These are phyloP conservation scores for Vaccinium vitisidaea DNA, from an alignment of 148 eudicot genomes.

Conservation along the genomic window DNA sequence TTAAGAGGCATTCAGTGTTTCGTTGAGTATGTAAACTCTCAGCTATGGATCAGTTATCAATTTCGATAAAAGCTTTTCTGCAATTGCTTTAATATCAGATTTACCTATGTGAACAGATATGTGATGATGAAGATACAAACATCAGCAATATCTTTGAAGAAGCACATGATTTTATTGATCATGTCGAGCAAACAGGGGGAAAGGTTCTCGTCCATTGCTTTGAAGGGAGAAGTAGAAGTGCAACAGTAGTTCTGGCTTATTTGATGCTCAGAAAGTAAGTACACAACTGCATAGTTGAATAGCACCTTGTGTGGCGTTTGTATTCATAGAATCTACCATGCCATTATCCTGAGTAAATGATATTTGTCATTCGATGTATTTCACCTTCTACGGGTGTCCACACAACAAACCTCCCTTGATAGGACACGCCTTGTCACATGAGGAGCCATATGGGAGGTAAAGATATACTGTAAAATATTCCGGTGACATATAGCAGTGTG, in stretches of 20 bases:
- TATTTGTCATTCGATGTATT: not conserved
- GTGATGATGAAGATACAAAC: constrained; percentile 84
- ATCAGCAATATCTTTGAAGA: constrained; percentile 77
- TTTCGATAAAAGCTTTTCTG: not conserved
- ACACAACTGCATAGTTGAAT: not conserved
- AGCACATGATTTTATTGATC: constrained; percentile 71
- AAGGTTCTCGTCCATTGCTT: constrained; percentile 98
- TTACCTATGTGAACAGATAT: constrained; percentile 45
- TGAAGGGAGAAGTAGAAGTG: constrained; percentile 98
- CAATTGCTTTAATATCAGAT: not conserved
- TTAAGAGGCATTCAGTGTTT: not conserved
- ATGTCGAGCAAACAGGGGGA: constrained; percentile 67
- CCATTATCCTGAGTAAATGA: not conserved
- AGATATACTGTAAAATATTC: not conserved
- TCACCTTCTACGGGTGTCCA: not conserved
- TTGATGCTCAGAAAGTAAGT: constrained; percentile 92
- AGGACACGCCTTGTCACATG: too few relatives aligned
- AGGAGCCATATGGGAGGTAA: not conserved
- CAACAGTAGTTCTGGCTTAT: constrained; percentile 84
- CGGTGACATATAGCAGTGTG: not conserved
- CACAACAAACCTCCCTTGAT: too few relatives aligned
- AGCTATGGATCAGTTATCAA: not conserved
- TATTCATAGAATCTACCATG: not conserved
- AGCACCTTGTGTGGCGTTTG: not conserved
- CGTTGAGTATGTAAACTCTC: not conserved